Conservation (phyloP, 768 basidiomycete genomes). For the Gyrodon lividus region DNA sequence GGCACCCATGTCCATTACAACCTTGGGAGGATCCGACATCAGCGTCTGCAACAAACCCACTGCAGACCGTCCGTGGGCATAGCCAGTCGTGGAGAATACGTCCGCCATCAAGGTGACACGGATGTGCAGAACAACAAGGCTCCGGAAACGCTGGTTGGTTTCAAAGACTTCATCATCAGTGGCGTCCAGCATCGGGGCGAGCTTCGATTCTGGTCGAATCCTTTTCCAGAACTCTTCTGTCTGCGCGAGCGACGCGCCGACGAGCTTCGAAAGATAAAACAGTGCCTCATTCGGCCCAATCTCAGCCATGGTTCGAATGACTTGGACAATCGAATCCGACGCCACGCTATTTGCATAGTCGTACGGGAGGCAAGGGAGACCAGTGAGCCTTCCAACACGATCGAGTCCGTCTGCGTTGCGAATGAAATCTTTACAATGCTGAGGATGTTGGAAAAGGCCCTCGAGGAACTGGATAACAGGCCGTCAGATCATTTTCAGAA, state of each 20-base stretch:
- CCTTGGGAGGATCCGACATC: slow-evolving; percentile 59
- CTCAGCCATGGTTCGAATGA: slow-evolving; percentile 87
- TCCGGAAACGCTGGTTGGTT: slow-evolving; percentile 67
- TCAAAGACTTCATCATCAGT: slow-evolving; percentile 46
- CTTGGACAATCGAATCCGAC: slow-evolving; percentile 84
- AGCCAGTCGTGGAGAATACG: slow-evolving; percentile 80
- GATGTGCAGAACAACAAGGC: slow-evolving; percentile 71
- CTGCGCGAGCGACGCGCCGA: slow-evolving; percentile 64
- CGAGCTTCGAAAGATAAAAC: slow-evolving; percentile 63
- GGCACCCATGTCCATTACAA: slow-evolving; percentile 70
- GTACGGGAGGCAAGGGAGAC: slow-evolving; percentile 83
- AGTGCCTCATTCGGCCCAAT: slow-evolving; percentile 78
- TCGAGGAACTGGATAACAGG: slow-evolving; percentile 69
- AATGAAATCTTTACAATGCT: slow-evolving; percentile 90
- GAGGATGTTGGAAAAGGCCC: slow-evolving; percentile 89
- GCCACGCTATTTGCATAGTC: slow-evolving; percentile 84
- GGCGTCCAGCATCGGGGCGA: slow-evolving; percentile 60
- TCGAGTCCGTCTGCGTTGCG: slow-evolving; percentile 68
- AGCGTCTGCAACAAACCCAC: slow-evolving; percentile 74
- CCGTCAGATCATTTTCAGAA: slow-evolving; percentile 1
- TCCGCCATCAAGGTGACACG: slow-evolving; percentile 83
- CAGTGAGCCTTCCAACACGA: slow-evolving; percentile 72
- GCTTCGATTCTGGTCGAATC: slow-evolving; percentile 53
- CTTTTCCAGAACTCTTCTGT: slow-evolving; percentile 72
- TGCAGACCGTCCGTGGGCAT: slow-evolving; percentile 75